Evolutionary conservation across 352 stramenopile species (phyloP).

Genomic region (Thraustotheca clavata): DNA sequence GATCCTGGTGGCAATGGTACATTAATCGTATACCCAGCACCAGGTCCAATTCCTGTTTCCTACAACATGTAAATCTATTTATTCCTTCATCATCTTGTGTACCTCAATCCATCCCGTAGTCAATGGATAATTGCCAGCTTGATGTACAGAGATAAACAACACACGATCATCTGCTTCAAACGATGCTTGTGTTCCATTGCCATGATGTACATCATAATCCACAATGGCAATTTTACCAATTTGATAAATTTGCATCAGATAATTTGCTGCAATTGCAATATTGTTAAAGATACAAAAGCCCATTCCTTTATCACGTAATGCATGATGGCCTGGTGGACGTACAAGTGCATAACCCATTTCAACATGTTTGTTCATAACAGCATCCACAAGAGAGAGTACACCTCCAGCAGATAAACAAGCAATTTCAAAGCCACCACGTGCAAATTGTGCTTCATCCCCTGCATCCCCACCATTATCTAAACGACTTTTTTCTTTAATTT

Average conservation of each 20-base stretch:
- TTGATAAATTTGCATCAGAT: slow-evolving; percentile 47
- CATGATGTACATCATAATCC: slow-evolving; percentile 95
- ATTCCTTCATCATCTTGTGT: background rate
- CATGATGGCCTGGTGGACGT: slow-evolving; percentile 65
- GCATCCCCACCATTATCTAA: slow-evolving; percentile 53
- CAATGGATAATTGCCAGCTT: slow-evolving; percentile 76
- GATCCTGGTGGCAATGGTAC: slow-evolving; percentile 79
- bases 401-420: slow-evolving; percentile 59
- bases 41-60: slow-evolving; percentile 35
- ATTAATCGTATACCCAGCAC: slow-evolving; percentile 64
- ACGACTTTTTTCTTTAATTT: slow-evolving; percentile 41
- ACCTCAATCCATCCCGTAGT: slow-evolving; percentile 35
- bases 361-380: slow-evolving; percentile 39
- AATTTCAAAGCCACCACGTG: slow-evolving; percentile 64
- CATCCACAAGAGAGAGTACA: slow-evolving; percentile 46
- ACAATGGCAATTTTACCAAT: slow-evolving; percentile 90
- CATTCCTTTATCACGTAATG: slow-evolving; percentile 42
- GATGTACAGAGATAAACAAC: slow-evolving; percentile 71
- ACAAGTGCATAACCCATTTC: slow-evolving; percentile 50
- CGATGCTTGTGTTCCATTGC: slow-evolving; percentile 92
- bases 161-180: slow-evolving; percentile 70
- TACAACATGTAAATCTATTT: slow-evolving; percentile 7
- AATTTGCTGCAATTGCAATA: slow-evolving; percentile 44
- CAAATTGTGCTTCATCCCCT: slow-evolving; percentile 62
- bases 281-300: slow-evolving; percentile 73